Evolutionary conservation across 2,329 filamentous ascomycete genomes (phyloP).

Genomic region (Parasarocladium wereldwijsianum): DNA sequence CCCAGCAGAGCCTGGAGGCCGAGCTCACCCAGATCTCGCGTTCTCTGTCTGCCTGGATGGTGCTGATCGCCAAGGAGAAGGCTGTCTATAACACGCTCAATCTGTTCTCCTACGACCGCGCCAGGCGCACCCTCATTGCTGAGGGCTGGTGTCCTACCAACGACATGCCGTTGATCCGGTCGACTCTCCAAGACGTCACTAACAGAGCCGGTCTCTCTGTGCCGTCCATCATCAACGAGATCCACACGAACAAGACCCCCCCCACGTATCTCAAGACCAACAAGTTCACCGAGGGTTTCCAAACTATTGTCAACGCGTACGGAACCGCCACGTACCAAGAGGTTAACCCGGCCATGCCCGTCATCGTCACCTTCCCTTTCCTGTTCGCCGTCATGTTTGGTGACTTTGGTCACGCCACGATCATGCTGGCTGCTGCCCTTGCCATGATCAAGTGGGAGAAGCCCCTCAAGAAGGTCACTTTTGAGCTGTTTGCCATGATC

Average conservation of each 20-base stretch:
- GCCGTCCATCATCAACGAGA: constrained; percentile 96
- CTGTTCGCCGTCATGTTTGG: constrained; percentile 99
- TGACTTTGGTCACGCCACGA: constrained; percentile 83
- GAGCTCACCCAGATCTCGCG: constrained; percentile 90
- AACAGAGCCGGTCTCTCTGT: constrained; percentile 92
- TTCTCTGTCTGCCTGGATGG: constrained; percentile 90
- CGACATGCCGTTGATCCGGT: constrained; percentile 75
- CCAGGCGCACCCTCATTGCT: constrained; percentile 88
- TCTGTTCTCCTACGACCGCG: constrained; percentile 90
- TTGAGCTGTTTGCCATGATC: constrained; percentile 95
- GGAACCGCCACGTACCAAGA: constrained; percentile 95
- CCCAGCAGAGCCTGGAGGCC: constrained; percentile 82
- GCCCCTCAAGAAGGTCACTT: constrained; percentile 76
- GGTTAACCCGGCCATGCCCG: constrained; percentile 88
- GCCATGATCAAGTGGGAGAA: constrained; percentile 98
- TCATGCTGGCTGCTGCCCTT: constrained; percentile 71
- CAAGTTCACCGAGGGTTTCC: constrained; percentile 95
- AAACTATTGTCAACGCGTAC: constrained; percentile 98
- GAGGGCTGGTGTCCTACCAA: constrained; percentile 97
- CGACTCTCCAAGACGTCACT: constrained; percentile 90
- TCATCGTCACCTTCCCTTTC: constrained; percentile 98
- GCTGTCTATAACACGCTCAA: constrained; percentile 93
- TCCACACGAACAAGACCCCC: constrained; percentile 91
- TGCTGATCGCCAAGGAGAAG: constrained; percentile 96
- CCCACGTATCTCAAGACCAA: constrained; percentile 97